phyloP scores from a whole-genome alignment of 1,284 basidiomycete genomes.

The Bondarzewia mesenterica region DNA sequence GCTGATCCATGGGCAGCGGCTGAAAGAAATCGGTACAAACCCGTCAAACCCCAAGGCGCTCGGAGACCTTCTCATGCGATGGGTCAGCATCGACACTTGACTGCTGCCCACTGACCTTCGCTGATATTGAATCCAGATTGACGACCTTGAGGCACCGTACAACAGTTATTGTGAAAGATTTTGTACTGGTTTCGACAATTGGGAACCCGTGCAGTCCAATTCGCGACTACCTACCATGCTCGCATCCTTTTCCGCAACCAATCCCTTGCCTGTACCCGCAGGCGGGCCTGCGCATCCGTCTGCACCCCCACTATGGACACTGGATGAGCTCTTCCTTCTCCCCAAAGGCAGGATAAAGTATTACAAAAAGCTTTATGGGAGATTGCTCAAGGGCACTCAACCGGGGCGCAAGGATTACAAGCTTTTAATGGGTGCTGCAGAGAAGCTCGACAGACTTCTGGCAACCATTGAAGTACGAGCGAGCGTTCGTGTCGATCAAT shows the following conservation, averaged over 20 bases:
- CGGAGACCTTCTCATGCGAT: constrained; percentile 94
- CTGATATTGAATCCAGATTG: constrained; percentile 49
- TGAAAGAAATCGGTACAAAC: constrained; percentile 90
- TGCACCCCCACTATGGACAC: constrained; percentile 60
- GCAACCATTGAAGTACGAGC: constrained; percentile 57
- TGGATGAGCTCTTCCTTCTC: constrained; percentile 83
- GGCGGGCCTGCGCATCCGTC: constrained; percentile 27
- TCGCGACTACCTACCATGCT: constrained; percentile 64
- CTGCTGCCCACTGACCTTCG: background rate
- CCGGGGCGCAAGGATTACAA: constrained; percentile 86
- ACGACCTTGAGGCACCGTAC: constrained; percentile 86
- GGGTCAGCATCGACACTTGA: constrained; percentile 52
- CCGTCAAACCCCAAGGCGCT: constrained; percentile 93
- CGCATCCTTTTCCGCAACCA: constrained; percentile 56
- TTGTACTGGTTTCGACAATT: constrained; percentile 74
- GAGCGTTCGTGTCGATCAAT: constrained; percentile 26
- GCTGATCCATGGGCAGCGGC: constrained; percentile 47
- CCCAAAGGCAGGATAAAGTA: constrained; percentile 84
- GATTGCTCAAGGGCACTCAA: constrained; percentile 81
- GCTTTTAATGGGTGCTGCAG: constrained; percentile 73
- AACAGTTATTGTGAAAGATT: constrained; percentile 73
- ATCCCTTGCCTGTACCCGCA: constrained; percentile 46
- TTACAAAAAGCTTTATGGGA: constrained; percentile 88
- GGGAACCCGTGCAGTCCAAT: constrained; percentile 75
- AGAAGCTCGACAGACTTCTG: constrained; percentile 73